A percentile compares a stretch with the other conserved stretches of the same genome.
Evolutionary conservation across 208 protist species (phyloP).

Genomic region (Trypanosoma brucei): DNA sequence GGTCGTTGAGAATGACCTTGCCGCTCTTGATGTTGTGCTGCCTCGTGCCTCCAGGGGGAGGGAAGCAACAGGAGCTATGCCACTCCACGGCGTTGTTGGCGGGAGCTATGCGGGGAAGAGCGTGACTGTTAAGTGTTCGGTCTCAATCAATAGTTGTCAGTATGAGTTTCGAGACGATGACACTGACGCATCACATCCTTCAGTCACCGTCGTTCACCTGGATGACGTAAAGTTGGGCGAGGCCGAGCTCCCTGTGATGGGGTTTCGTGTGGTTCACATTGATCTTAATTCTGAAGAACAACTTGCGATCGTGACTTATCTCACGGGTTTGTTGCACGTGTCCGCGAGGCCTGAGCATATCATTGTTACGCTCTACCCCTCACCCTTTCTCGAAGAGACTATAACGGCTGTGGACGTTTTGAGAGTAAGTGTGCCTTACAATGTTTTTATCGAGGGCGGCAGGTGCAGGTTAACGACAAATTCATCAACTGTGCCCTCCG

Average conservation of each 20-base stretch:
- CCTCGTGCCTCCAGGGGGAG: background rate
- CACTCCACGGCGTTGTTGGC: conserved; percentile 13
- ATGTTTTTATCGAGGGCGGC: conserved; percentile 10
- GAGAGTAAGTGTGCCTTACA: background rate
- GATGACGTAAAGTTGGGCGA: conserved; percentile 6
- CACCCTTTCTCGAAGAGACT: conserved; percentile 20
- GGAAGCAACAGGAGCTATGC: conserved; percentile 2
- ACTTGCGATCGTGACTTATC: conserved; percentile 23
- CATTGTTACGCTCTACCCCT: conserved; percentile 25
- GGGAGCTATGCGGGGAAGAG: background rate
- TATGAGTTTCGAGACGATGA: conserved; percentile 5
- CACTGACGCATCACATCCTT: background rate
- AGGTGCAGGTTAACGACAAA: background rate
- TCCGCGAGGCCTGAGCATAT: conserved; percentile 17
- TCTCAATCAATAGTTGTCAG: conserved; percentile 14
- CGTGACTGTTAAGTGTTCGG: conserved; percentile 1
- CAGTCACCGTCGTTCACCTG: conserved; percentile 6
- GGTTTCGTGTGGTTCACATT: conserved; percentile 36
- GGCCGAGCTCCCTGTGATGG: conserved; percentile 9
- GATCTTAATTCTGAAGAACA: conserved; percentile 27
- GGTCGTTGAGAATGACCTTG: conserved; percentile 12
- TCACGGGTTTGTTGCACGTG: conserved; percentile 12
- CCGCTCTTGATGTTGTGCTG: conserved; percentile 5
- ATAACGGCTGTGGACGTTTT: conserved; percentile 14
- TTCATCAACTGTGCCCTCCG: background rate